Percentiles rank a stretch among this genome's conserved stretches.
phyloP scores from a whole-genome alignment of 768 basidiomycete species.

The Crucibulum laeve region DNA sequence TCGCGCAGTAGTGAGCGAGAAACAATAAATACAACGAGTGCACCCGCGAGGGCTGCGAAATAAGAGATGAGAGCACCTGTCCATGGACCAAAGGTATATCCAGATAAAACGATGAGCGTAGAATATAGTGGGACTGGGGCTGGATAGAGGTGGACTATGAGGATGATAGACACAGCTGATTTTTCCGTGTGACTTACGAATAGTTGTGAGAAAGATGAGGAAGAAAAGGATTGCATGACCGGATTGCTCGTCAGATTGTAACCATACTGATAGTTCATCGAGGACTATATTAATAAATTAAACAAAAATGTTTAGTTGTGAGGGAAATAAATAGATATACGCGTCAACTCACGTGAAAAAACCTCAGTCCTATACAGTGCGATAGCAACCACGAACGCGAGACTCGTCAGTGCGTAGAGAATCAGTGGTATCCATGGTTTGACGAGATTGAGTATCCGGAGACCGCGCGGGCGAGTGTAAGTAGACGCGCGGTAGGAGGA shows the following conservation, averaged over 20 bases:
- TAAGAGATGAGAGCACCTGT: conserved; percentile 85
- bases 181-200: conserved; percentile 56
- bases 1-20: conserved; percentile 74
- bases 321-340: background rate
- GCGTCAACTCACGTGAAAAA: conserved; percentile 61
- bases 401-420: conserved; percentile 70
- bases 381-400: conserved; percentile 77
- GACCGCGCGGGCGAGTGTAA: conserved; percentile 41
- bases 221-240: conserved; percentile 78
- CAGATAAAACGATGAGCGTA: conserved; percentile 87
- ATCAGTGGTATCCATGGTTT: conserved; percentile 77
- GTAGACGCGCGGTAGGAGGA: conserved; percentile 15
- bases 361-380: conserved; percentile 80
- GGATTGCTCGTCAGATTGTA: conserved; percentile 64
- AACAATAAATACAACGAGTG: conserved; percentile 75
- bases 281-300: conserved; percentile 46
- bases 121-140: conserved; percentile 92
- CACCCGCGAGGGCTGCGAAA: conserved; percentile 79
- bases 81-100: conserved; percentile 87
- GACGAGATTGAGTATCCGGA: conserved; percentile 55
- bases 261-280: conserved; percentile 76
- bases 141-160: conserved; percentile 19
- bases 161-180: background rate
- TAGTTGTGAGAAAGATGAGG: conserved; percentile 83
- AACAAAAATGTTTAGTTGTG: background rate